Evolutionary conservation across 2,329 filamentous ascomycete species (phyloP).

Genomic region (Tolypocladium amazonense): DNA sequence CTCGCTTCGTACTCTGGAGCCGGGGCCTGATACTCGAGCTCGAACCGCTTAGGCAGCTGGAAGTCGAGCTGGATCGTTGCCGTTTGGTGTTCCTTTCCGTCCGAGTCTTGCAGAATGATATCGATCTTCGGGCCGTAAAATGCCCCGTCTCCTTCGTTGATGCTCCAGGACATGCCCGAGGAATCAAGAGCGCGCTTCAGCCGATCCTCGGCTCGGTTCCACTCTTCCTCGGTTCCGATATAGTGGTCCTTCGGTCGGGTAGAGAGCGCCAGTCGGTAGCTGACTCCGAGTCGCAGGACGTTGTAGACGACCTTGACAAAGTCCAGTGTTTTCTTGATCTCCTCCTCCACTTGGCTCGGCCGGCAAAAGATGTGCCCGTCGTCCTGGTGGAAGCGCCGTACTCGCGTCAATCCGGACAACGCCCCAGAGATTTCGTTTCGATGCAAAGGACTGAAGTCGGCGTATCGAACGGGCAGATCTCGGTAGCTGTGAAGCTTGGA

Average conservation of each 20-base stretch:
- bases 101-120: constrained; percentile 67
- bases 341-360: constrained; percentile 60
- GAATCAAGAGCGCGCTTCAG: constrained; percentile 40
- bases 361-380: constrained; percentile 87
- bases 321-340: constrained; percentile 63
- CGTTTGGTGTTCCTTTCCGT: constrained; percentile 80
- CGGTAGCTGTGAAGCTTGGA: constrained; percentile 64
- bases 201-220: constrained; percentile 33
- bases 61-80: constrained; percentile 87
- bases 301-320: constrained; percentile 66
- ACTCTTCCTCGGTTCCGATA: constrained; percentile 63
- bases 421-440: constrained; percentile 78
- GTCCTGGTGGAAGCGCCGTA: constrained; percentile 82
- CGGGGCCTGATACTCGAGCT: constrained; percentile 61
- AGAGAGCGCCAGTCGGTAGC: constrained; percentile 67
- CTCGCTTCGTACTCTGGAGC: constrained; percentile 50
- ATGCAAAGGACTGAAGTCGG: constrained; percentile 81
- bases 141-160: constrained; percentile 75
- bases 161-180: constrained; percentile 60
- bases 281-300: constrained; percentile 54
- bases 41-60: constrained; percentile 75
- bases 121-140: constrained; percentile 93
- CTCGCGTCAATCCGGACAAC: constrained; percentile 70
- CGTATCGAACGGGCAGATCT: constrained; percentile 73
- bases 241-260: constrained; percentile 67